Base-by-base conservation (phyloP, 495 filamentous ascomycete species). In the Aspergillus conjunctus region DNA sequence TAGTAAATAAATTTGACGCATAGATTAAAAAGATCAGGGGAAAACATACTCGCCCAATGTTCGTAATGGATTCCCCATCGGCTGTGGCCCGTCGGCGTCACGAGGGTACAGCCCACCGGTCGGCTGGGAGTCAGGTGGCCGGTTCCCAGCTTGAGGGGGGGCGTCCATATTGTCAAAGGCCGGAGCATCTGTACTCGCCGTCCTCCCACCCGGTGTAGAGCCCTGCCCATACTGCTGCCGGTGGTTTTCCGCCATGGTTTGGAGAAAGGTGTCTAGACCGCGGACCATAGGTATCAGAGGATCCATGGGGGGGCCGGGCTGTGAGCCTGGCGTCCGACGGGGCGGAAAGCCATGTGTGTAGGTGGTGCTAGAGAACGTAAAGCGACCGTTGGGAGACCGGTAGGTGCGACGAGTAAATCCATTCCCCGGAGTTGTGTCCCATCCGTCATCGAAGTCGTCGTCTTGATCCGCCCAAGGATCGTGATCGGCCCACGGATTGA, bases 331-430 rank as follows among this genome's bases (percentile, higher is more conserved):
- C 53, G 60, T 21, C 30, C 50, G 66, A 61, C 62, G 69, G 30
- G 64, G 56, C 11, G 70, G 32, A 20, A 59, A 64, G 17, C 74
- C 68, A 10, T 65, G 51, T 9, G 67, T 68, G n/a, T 68, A 62
- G 0, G 70, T 75, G 8, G 78, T 72, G 45, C 65, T 73, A n/a
- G 68, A 72, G 32, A 79, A 74, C 7, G 66, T 70, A 53, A 78
- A 74, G 8, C 70, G 70, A 17, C 77, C 76, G 65, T 77, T 68
- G 22, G 82, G 76, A 7, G 82, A 82, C 17, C 78, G 68, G 32
- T 79, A 82, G 10, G 81, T 77, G 51, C 68, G 78, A 51, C 69
- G 71, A 30, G 72, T 66, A 54, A 81, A 63, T 43, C 81, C 75
- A 20, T 56, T 43, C 22, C 63, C 59, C 14, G 59, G 51, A 30